Evolutionary conservation across 768 basidiomycete species (phyloP).

Genomic region (Scleroderma bovista): DNA sequence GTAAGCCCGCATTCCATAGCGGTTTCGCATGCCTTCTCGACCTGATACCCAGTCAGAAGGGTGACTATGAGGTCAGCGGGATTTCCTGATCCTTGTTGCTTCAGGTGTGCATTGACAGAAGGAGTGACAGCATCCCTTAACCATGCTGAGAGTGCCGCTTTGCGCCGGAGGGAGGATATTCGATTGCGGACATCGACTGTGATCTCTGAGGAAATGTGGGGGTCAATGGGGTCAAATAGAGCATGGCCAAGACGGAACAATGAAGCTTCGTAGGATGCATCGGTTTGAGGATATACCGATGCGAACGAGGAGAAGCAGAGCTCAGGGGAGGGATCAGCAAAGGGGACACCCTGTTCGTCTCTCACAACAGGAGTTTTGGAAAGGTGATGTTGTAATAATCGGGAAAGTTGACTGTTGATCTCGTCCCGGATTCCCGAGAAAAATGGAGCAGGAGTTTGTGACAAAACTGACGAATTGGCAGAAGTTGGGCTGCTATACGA

Average conservation of each 20-base stretch:
- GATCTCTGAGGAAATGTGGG: conserved; percentile 47
- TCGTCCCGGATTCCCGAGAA: conserved; percentile 30
- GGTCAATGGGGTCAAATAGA: conserved; percentile 81
- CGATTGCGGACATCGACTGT: conserved; percentile 60
- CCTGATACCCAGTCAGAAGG: conserved; percentile 80
- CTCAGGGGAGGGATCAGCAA: conserved; percentile 54
- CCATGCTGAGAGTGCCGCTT: conserved; percentile 80
- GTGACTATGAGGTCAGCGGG: conserved; percentile 60
- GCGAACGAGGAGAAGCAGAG: conserved; percentile 79
- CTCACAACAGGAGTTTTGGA: conserved; percentile 63
- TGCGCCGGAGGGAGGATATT: conserved; percentile 60
- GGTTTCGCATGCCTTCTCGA: conserved; percentile 72
- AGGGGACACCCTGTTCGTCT: conserved; percentile 67
- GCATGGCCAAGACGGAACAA: conserved; percentile 87
- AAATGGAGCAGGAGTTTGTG: conserved; percentile 43
- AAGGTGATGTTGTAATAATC: conserved; percentile 73
- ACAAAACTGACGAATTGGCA: conserved; percentile 60
- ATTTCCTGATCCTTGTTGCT: conserved; percentile 38
- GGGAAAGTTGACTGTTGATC: conserved; percentile 40
- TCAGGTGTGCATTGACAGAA: conserved; percentile 67
- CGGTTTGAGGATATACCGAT: conserved; percentile 62
- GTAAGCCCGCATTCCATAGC: conserved; percentile 74
- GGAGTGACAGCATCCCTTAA: conserved; percentile 67
- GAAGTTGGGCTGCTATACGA: conserved; percentile 38
- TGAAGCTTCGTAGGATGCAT: conserved; percentile 67